Evolutionary conservation across 129 eudicot genomes (phyloP).

Genomic region (Flaveria sonorensis): DNA sequence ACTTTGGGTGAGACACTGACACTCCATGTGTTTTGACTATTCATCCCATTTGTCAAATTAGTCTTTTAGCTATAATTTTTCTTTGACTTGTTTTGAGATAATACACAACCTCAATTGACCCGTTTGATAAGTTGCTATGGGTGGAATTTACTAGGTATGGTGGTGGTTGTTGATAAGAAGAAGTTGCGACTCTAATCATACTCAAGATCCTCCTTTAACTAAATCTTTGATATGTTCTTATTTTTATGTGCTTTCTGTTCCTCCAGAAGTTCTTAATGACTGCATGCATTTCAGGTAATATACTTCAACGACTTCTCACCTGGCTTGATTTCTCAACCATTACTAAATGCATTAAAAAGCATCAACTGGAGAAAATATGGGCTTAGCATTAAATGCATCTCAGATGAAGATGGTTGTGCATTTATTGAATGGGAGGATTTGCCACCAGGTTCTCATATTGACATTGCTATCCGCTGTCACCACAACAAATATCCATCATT

Average conservation of each 20-base stretch:
- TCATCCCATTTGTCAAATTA: background rate
- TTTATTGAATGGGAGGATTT: slow-evolving; percentile 86
- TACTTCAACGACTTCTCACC: slow-evolving; percentile 77
- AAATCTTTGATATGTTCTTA: background rate
- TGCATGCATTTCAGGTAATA: slow-evolving; percentile 59
- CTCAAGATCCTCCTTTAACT: background rate
- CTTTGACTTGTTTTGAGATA: background rate
- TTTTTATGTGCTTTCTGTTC: background rate
- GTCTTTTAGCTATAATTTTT: background rate
- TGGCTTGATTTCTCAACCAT: slow-evolving; percentile 51
- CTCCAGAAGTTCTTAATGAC: background rate
- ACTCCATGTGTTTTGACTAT: background rate
- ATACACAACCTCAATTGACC: background rate
- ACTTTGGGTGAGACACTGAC: background rate
- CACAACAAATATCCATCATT: slow-evolving; percentile 66
- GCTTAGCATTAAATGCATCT: slow-evolving; percentile 46
- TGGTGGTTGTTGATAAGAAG: background rate
- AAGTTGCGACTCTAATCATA: background rate
- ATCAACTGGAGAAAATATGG: slow-evolving; percentile 81
- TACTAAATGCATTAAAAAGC: slow-evolving; percentile 60
- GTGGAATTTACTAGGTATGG: too few relatives aligned
- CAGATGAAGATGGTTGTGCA: slow-evolving; percentile 49
- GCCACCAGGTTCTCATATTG: slow-evolving; percentile 60
- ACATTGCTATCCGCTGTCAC: slow-evolving; percentile 70
- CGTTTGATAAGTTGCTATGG: background rate